Percentiles rank a stretch among this genome's conserved stretches.
Evolutionary conservation across 2,329 filamentous ascomycete species (phyloP).

Genomic region (Aspergillus piperis): DNA sequence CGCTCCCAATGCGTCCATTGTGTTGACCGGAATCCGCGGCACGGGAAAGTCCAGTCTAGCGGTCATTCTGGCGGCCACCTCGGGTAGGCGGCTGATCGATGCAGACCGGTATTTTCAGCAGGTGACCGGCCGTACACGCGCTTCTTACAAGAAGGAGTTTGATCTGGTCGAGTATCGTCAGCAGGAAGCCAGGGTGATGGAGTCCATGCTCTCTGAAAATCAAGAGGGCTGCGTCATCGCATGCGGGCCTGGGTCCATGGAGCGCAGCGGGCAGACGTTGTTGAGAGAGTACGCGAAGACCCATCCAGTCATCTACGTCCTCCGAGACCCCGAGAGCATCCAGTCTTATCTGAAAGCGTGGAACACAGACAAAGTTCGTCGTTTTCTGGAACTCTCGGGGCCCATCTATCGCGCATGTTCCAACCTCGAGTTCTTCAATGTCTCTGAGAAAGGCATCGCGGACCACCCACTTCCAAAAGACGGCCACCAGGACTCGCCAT

Average conservation of each 20-base stretch:
- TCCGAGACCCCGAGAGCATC: slow-evolving; percentile 66
- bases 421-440: slow-evolving; percentile 76
- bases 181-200: slow-evolving; percentile 64
- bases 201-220: slow-evolving; percentile 61
- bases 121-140: slow-evolving; percentile 61
- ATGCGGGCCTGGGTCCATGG: slow-evolving; percentile 69
- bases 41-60: slow-evolving; percentile 75
- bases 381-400: slow-evolving; percentile 55
- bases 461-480: slow-evolving; percentile 26
- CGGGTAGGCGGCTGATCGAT: slow-evolving; percentile 68
- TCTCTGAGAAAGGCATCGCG: slow-evolving; percentile 56
- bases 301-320: slow-evolving; percentile 71
- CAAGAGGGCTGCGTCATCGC: slow-evolving; percentile 66
- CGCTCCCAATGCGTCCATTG: slow-evolving; percentile 65
- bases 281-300: slow-evolving; percentile 63
- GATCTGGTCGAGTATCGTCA: slow-evolving; percentile 64
- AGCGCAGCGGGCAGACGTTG: slow-evolving; percentile 61
- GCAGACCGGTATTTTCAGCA: slow-evolving; percentile 69
- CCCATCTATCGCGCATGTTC: slow-evolving; percentile 65
- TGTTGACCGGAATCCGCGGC: slow-evolving; percentile 71
- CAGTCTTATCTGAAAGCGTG: slow-evolving; percentile 62
- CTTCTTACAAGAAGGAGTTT: slow-evolving; percentile 63
- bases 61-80: slow-evolving; percentile 71
- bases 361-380: slow-evolving; percentile 58
- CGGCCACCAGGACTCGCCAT: slow-evolving; percentile 27